Evolutionary conservation across 441 rosid species (phyloP).

Genomic region (Omphalea diandra): DNA sequence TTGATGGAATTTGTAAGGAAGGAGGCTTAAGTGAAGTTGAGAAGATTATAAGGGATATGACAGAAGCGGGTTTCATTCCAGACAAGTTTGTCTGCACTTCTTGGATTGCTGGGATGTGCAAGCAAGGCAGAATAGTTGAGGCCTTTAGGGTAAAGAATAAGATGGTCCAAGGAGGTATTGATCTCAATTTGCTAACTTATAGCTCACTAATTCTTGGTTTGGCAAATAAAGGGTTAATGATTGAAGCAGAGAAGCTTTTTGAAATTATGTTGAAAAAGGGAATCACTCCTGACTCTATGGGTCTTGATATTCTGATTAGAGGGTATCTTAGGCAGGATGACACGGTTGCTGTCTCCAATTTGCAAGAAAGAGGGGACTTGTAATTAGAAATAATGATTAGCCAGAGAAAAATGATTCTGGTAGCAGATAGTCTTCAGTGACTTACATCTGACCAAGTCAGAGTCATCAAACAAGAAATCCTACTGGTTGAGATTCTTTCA

Average conservation of each 20-base stretch:
- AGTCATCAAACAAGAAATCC: background rate
- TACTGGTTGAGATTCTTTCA: background rate
- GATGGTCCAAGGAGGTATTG: slow-evolving; percentile 19
- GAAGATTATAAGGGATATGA: slow-evolving; percentile 10
- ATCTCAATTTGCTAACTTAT: slow-evolving; percentile 1
- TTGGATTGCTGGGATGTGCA: slow-evolving; percentile 12
- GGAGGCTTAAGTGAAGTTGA: slow-evolving; percentile 18
- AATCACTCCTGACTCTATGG: slow-evolving; percentile 9
- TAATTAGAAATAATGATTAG: background rate
- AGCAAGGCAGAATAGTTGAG: slow-evolving; percentile 12
- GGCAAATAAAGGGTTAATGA: slow-evolving; percentile 15
- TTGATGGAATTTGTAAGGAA: slow-evolving; percentile 16
- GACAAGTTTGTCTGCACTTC: slow-evolving; percentile 18
- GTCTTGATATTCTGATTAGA: slow-evolving; percentile 5
- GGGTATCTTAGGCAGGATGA: slow-evolving; percentile 12
- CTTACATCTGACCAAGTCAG: background rate
- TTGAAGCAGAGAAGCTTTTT: slow-evolving; percentile 15
- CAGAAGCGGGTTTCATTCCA: slow-evolving; percentile 11
- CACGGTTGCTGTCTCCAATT: slow-evolving; percentile 5
- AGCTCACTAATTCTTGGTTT: slow-evolving; percentile 17
- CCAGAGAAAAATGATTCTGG: background rate
- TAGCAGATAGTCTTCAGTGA: background rate
- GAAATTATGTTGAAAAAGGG: slow-evolving; percentile 11
- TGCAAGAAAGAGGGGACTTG: slow-evolving; percentile 13
- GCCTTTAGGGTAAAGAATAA: slow-evolving; percentile 15